Conservation (phyloP, 768 basidiomycete species). For the Hygrophoropsis aurantiaca region DNA sequence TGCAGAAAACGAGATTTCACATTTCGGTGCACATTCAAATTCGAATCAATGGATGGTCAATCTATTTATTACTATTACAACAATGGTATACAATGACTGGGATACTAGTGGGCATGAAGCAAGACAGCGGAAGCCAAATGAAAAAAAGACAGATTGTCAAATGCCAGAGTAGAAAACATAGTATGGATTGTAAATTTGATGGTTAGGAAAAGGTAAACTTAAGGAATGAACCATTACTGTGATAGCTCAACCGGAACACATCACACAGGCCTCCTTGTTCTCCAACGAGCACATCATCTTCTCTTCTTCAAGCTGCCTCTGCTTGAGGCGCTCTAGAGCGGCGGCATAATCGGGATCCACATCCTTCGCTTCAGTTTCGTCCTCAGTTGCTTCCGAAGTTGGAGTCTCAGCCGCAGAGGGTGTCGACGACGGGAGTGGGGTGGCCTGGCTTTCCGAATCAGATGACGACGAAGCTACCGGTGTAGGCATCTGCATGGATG, state of each 20-base stretch:
- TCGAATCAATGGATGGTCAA: no score
- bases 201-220: not conserved
- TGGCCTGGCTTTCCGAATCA: not conserved
- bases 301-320: constrained; percentile 78
- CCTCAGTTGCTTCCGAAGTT: constrained; percentile 30
- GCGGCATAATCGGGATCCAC: constrained; percentile 74
- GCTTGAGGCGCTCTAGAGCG: constrained; percentile 66
- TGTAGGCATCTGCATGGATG: constrained; percentile 23
- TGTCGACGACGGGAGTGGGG: constrained; percentile 14
- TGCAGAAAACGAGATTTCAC: no score
- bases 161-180: no score
- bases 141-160: no score
- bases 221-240: no score
- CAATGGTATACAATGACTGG: no score
- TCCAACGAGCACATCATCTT: constrained; percentile 83
- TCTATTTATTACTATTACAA: no score
- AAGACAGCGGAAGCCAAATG: no score
- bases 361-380: constrained; percentile 43
- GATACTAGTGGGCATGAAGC: no score
- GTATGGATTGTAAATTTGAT: no score
- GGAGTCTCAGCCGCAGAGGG: constrained; percentile 8
- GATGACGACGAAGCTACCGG: constrained; percentile 32
- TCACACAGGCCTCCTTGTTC: constrained; percentile 92
- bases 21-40: no score
- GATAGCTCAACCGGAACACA: constrained; percentile 74